phyloP scores from a whole-genome alignment of 495 filamentous ascomycete genomes.

The Beverwykella pulmonaria region DNA sequence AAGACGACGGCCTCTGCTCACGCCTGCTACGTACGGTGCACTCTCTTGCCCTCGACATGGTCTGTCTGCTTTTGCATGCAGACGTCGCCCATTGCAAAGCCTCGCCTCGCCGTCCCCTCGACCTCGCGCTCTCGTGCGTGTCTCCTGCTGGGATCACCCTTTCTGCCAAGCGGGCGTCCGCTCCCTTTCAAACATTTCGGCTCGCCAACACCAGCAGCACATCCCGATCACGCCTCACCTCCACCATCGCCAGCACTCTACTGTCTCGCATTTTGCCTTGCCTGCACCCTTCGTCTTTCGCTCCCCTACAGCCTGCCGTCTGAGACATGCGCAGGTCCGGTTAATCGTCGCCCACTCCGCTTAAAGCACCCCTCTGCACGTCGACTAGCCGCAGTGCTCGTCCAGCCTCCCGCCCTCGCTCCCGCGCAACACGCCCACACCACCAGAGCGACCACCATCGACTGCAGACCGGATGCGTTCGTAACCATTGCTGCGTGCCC shows the following conservation, averaged over 20 bases:
- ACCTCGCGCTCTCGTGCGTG: background rate
- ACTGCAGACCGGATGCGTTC: slow-evolving; percentile 25
- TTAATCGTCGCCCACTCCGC: slow-evolving; percentile 6
- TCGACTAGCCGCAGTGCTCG: slow-evolving; percentile 1
- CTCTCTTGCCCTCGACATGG: too few species aligned
- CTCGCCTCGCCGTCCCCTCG: too few species aligned
- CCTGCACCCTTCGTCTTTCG: background rate
- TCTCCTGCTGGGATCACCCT: background rate
- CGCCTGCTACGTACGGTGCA: too few species aligned
- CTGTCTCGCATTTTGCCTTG: background rate
- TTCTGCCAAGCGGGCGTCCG: background rate
- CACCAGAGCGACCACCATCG: background rate
- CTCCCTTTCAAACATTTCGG: slow-evolving; percentile 3
- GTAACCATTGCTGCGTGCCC: slow-evolving; percentile 20
- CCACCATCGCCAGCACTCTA: background rate
- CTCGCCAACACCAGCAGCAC: background rate
- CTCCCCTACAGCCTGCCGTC: background rate
- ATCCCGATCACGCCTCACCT: slow-evolving; percentile 3
- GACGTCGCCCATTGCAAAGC: too few species aligned
- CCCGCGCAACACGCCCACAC: slow-evolving; percentile 1
- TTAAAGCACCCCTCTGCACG: slow-evolving; percentile 9
- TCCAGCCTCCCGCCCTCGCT: slow-evolving; percentile 18
- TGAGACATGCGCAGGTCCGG: slow-evolving; percentile 19
- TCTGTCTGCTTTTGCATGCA: too few species aligned
- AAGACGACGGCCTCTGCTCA: background rate